Evolutionary conservation across 2,329 filamentous ascomycete species (phyloP), one percentile per base, ranked within the genome.

Genomic region (Fusarium nanum): DNA sequence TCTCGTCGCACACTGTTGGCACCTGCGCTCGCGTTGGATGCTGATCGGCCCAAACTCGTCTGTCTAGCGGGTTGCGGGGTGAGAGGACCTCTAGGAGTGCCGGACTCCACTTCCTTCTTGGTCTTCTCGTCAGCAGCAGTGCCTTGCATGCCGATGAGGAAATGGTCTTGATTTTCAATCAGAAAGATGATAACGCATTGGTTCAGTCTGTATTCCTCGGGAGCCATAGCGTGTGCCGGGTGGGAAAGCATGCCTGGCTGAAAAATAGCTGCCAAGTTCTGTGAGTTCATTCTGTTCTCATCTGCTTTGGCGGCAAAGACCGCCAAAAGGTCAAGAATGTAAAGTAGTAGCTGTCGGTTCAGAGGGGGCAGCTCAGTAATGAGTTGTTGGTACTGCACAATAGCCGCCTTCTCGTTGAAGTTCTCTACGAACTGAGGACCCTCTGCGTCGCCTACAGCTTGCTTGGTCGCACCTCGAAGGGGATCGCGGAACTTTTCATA

Each of bases 81-180:
- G 37, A 74, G 53, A 23, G 79, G 76, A 13, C 65, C 71, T 76
- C 80, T 73, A 79, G 85, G 87, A 5, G 91, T 91, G 60, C 92
- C 93, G 76, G 94, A 90, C 70, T 89, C 85, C 45, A 91, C 86
- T 73, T 88, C 86, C 73, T 87, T 83, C 72, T 87, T 86, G 2
- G 88, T 91, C 77, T 87, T 90, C 77, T 97, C 93, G 77, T 98
- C 94, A n/a, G 94, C 93, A n/a, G 90, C 94, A n/a, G 94, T 98
- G 46, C 96, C 96, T 77, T 94, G 93, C 96, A 99, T 99, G 58
- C 96, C 96, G 70, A 99, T 97, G 71, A 99, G 84, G 84, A 99
- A 99, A 80, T 97, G 93, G 76, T 99, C 96, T 79, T 99, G 96
- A 76, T 99, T 97, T 78, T 98, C 94, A 72, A 99, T 99, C 73